Base-by-base conservation (phyloP, 2,329 filamentous ascomycete genomes). In the Fusarium praegraminearum region DNA sequence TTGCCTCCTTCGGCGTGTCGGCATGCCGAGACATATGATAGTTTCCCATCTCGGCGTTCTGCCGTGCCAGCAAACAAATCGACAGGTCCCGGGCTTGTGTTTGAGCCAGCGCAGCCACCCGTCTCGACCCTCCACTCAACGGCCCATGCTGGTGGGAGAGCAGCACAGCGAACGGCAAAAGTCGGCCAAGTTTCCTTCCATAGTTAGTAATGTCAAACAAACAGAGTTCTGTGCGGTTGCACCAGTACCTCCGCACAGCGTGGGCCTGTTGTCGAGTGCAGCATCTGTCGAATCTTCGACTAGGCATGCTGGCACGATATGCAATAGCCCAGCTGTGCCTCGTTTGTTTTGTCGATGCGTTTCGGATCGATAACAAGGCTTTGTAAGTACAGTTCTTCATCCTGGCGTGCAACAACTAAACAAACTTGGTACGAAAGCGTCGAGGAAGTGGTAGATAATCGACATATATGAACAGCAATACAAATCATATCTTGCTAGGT, bases 71-170 rank as follows among this genome's bases (percentile, higher is more conserved):
- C 55, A 65, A 36, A 56, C 45, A 38, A 50, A 44, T 56, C 22
- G 28, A 41, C 13, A 40, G 44, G 24, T 28, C 53, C 38, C 36
- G 40, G 8, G 16, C 53, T 45, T 53, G 41, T 57, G 54, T 51
- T 54, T 57, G 41, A 67, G 60, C 58, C 24, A 28, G 38, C 45
- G 67, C 58, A 70, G 67, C 58, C 47, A 70, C 58, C 67, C 58
- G 63, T 46, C 50, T 64, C 45, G 22, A 33, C 46, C 35, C 32
- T 26, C 32, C 36, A 46, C 35, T 28, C 49, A 52, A 24, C 13
- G 36, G 22, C 13, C 26, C 35, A 53, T 51, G 13, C 18, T 53
- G 43, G 16, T 35, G 22, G 22, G n/a, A 35, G n/a, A 40, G 12
- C 30, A 35, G n/a, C 33, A 32, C 24, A 30, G 10, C 38, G 44